phyloP scores from a whole-genome alignment of 2,329 filamentous ascomycete genomes.

The Ilyonectria sp. region DNA sequence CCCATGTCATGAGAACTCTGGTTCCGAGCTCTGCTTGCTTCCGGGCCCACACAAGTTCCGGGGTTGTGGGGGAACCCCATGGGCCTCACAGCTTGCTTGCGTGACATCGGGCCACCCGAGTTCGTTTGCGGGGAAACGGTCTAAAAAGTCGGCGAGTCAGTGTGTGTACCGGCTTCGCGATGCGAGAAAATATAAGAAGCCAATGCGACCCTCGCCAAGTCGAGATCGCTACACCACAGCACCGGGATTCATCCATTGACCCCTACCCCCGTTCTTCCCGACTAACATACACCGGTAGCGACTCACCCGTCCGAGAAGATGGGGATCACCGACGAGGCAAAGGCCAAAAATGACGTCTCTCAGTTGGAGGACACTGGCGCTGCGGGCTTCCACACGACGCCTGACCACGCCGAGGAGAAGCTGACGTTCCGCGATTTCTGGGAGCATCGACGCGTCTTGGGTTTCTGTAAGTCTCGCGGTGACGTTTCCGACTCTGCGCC shows the following conservation, averaged over 20 bases:
- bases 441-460: constrained; percentile 38
- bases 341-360: neutral
- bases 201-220: neutral
- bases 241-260: neutral
- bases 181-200: neutral
- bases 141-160: neutral
- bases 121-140: neutral
- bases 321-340: neutral
- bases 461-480: constrained; percentile 32
- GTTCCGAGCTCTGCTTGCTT: neutral
- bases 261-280: neutral
- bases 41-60: neutral
- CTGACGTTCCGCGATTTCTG: constrained; percentile 37
- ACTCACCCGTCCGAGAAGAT: neutral
- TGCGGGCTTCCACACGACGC: constrained; percentile 13
- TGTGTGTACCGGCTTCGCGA: neutral
- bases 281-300: neutral
- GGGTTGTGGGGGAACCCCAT: constrained; percentile 1
- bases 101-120: neutral
- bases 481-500: neutral
- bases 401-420: constrained; percentile 24
- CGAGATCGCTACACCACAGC: neutral
- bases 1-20: neutral
- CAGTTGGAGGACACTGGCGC: constrained; percentile 14
- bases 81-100: neutral